These are phyloP conservation scores for Penicillium psychrosexuale DNA, from an alignment of 2,329 filamentous ascomycete species.

Conservation along the genomic window DNA sequence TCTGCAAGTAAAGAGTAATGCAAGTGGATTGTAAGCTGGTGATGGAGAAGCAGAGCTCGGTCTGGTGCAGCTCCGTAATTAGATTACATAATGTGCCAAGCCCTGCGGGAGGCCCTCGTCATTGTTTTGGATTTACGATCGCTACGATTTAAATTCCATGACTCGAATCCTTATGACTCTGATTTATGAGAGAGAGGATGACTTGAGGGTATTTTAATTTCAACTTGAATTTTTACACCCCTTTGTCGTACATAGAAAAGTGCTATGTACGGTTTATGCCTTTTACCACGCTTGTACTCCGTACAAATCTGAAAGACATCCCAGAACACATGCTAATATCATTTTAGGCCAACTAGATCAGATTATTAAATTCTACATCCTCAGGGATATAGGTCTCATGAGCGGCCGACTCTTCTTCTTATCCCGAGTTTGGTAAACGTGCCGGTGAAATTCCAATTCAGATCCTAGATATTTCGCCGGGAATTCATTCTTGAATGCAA, in stretches of 20 bases:
- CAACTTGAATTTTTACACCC: no score
- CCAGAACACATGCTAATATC: not conserved
- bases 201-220: not conserved
- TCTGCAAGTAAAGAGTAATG: slow-evolving; percentile 20
- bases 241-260: not conserved
- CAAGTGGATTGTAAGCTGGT: slow-evolving; percentile 27
- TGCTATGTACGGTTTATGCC: not conserved
- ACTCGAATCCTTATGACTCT: not conserved
- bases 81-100: slow-evolving; percentile 25
- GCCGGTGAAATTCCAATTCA: not conserved
- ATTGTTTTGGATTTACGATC: slow-evolving; percentile 17
- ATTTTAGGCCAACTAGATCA: not conserved
- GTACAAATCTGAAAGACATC: no score
- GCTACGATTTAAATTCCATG: not conserved
- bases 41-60: slow-evolving; percentile 26
- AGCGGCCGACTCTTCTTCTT: not conserved
- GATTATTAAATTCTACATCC: not conserved
- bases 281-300: not conserved
- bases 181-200: not conserved
- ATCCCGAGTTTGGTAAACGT: not conserved
- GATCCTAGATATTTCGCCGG: not conserved
- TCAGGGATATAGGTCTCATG: not conserved
- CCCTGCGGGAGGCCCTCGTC: slow-evolving; percentile 14
- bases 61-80: slow-evolving; percentile 23
- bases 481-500: slow-evolving; percentile 49